Conservation (phyloP, 495 filamentous ascomycete species). For the Penicillium roqueforti region DNA sequence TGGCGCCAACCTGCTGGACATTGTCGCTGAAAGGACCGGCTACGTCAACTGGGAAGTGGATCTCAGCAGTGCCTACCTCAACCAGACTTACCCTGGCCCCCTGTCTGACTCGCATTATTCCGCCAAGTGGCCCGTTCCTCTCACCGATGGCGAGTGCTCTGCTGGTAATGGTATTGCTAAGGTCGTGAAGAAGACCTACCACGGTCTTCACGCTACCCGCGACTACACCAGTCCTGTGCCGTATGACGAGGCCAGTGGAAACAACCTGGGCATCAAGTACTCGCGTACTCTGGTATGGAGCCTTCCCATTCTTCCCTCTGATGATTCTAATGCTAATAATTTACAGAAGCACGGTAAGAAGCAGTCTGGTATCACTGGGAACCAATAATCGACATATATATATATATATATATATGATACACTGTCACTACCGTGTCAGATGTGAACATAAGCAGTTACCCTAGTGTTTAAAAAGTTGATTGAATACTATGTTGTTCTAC, state of each 20-base stretch:
- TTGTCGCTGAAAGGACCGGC: conserved; percentile 56
- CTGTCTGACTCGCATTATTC: conserved; percentile 34
- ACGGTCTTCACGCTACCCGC: conserved; percentile 30
- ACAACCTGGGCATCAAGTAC: conserved; percentile 33
- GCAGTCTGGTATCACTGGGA: conserved; percentile 14
- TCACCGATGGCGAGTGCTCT: conserved; percentile 37
- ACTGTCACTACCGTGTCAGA: neutral
- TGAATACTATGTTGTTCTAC: neutral
- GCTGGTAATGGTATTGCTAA: conserved; percentile 46
- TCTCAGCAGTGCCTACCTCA: conserved; percentile 38
- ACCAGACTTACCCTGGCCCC: conserved; percentile 47
- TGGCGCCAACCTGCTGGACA: conserved; percentile 62
- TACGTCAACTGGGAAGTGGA: conserved; percentile 52
- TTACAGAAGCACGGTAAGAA: conserved; percentile 15
- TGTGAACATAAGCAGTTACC: neutral
- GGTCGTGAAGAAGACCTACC: conserved; percentile 40
- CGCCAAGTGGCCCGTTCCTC: conserved; percentile 39
- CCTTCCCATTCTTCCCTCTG: neutral
- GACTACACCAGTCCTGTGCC: conserved; percentile 46
- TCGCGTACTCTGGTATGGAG: conserved; percentile 17
- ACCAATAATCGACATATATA: neutral
- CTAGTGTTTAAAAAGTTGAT: neutral
- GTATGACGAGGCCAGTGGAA: conserved; percentile 31
- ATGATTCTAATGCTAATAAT: neutral
- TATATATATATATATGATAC: neutral